A percentile compares a stretch with the other conserved stretches of the same genome.
phyloP scores from a whole-genome alignment of 495 filamentous ascomycete species.

The Penicillium atrosanguineum region DNA sequence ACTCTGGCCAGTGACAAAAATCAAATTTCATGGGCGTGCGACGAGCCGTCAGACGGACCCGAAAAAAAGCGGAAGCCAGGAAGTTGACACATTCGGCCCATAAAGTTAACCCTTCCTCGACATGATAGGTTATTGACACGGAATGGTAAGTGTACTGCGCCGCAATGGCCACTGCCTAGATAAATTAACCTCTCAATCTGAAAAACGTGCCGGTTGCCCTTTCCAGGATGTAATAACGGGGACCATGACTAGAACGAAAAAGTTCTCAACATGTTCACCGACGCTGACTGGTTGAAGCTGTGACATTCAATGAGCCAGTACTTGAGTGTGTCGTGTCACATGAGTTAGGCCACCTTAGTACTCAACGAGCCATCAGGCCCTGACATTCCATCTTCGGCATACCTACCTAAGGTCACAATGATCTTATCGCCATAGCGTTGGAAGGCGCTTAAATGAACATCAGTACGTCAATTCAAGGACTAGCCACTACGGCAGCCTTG shows the following conservation, averaged over 20 bases:
- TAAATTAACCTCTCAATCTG: conserved; percentile 21
- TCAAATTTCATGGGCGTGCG: conserved; percentile 26
- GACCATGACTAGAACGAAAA: conserved; percentile 27
- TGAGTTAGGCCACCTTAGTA: conserved; percentile 35
- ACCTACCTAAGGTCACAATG: conserved; percentile 33
- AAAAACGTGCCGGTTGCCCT: neutral
- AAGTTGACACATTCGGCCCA: conserved; percentile 30
- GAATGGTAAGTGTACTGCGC: conserved; percentile 30
- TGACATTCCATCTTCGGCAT: neutral
- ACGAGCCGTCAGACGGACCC: conserved; percentile 24
- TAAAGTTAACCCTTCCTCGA: conserved; percentile 24
- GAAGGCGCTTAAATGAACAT: conserved; percentile 31
- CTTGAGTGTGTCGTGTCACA: conserved; percentile 28
- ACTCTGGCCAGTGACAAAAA: conserved; percentile 38
- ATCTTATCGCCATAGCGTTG: conserved; percentile 33
- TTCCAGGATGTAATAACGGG: conserved; percentile 4
- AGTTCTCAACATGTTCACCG: conserved; percentile 28
- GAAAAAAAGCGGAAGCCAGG: no score
- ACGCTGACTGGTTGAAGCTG: conserved; percentile 27
- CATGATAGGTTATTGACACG: conserved; percentile 33
- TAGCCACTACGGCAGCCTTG: conserved; percentile 25
- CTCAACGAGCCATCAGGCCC: neutral
- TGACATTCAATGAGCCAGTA: conserved; percentile 41
- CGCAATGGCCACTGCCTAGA: conserved; percentile 42
- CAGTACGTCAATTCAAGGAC: conserved; percentile 36